These are phyloP conservation scores for Rostrohypoxylon terebratum DNA, from an alignment of 495 filamentous ascomycete genomes.

Conservation along the genomic window DNA sequence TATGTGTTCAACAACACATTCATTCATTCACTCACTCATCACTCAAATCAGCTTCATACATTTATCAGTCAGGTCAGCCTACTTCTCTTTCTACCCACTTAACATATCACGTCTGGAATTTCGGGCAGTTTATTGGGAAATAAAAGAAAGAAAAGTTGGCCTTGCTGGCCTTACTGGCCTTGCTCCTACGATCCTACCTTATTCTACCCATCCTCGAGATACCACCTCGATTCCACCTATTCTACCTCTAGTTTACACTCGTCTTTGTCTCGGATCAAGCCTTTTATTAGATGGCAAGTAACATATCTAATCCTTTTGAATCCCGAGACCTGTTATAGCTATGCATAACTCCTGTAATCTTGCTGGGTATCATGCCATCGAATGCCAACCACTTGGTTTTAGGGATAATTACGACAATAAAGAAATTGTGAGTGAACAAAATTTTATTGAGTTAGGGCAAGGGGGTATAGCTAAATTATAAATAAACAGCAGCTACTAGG, in stretches of 20 bases:
- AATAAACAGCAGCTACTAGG: no score
- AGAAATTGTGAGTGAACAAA: no score
- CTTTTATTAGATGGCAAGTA: neutral
- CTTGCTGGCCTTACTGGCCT: constrained; percentile 18
- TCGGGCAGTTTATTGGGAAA: neutral
- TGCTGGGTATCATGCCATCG: neutral
- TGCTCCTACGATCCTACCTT: constrained; percentile 21
- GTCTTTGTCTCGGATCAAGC: neutral
- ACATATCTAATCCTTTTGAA: neutral
- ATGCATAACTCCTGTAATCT: neutral
- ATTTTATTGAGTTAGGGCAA: no score
- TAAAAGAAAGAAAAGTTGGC: neutral
- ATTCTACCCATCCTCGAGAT: neutral
- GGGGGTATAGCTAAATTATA: no score
- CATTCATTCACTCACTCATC: neutral
- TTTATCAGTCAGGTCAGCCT: neutral
- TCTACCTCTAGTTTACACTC: neutral
- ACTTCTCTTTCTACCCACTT: neutral
- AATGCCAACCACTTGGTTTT: no score
- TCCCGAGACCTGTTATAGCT: neutral
- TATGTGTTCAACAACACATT: neutral
- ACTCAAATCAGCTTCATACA: neutral
- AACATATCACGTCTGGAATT: neutral
- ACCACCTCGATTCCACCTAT: neutral
- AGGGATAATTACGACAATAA: no score